Percentiles rank a stretch among this genome's conserved stretches.
phyloP scores from a whole-genome alignment of 2,329 filamentous ascomycete species.

The Phialophora expanda region DNA sequence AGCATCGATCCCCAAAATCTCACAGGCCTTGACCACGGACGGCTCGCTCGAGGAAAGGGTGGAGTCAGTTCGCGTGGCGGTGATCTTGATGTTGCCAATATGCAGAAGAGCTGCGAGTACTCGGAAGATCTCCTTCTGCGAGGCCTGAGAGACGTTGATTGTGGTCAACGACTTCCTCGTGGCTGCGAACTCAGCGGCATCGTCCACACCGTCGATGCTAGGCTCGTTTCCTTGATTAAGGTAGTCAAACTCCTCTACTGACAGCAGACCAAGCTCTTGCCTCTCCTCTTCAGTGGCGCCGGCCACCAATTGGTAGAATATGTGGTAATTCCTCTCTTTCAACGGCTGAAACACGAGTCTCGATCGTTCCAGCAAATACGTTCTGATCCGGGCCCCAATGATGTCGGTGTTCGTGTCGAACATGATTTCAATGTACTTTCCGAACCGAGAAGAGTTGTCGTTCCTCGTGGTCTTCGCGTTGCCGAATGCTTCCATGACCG shows the following conservation, averaged over 20 bases:
- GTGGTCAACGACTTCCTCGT: constrained; percentile 85
- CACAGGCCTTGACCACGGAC: constrained; percentile 78
- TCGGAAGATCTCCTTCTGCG: constrained; percentile 86
- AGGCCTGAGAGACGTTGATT: constrained; percentile 76
- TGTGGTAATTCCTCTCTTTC: constrained; percentile 98
- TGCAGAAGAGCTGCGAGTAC: constrained; percentile 89
- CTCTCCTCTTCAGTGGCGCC: constrained; percentile 85
- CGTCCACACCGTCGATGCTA: constrained; percentile 90
- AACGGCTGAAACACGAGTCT: constrained; percentile 95
- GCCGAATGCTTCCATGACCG: constrained; percentile 99
- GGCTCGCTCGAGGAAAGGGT: constrained; percentile 80
- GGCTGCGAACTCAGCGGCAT: constrained; percentile 89
- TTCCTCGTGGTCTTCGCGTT: constrained; percentile 99
- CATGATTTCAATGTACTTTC: constrained; percentile 99
- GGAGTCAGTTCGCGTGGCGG: constrained; percentile 85
- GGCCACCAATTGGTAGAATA: constrained; percentile 96
- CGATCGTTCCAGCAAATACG: constrained; percentile 92
- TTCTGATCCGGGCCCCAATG: constrained; percentile 95
- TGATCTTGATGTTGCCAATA: constrained; percentile 95
- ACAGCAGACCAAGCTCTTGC: constrained; percentile 76
- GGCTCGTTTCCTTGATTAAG: constrained; percentile 93
- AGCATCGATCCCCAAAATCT: constrained; percentile 84
- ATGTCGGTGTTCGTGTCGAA: constrained; percentile 95
- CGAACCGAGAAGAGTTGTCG: constrained; percentile 98
- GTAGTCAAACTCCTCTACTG: constrained; percentile 92